phyloP scores from a whole-genome alignment of 805 yeast genomes.

The Starmerella vaccinii region DNA sequence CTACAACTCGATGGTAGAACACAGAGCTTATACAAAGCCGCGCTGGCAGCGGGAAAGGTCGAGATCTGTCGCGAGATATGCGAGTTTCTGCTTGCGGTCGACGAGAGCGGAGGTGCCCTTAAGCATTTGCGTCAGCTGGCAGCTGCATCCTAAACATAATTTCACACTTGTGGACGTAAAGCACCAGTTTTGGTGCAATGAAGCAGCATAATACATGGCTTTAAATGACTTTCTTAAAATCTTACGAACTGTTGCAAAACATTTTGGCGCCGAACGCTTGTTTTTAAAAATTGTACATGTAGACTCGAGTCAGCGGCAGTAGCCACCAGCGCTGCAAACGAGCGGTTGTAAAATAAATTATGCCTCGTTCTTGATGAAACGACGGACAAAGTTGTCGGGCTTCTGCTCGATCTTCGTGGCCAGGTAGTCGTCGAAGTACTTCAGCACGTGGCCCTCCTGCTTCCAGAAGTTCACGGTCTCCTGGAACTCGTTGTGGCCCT shows the following conservation, averaged over 20 bases:
- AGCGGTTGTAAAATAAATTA: conserved; percentile 6
- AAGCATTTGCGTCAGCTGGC: conserved; percentile 15
- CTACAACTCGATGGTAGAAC: conserved; percentile 16
- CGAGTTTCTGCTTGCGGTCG: conserved; percentile 34
- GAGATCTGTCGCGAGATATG: conserved; percentile 34
- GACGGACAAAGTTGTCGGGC: conserved; percentile 56
- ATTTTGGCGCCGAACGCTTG: no score
- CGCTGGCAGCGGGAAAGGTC: conserved; percentile 29
- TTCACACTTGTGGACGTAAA: no score
- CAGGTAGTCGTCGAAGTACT: conserved; percentile 63
- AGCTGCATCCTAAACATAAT: background rate
- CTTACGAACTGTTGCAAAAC: no score
- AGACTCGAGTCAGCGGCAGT: no score
- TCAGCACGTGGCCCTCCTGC: conserved; percentile 74
- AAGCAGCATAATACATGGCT: no score
- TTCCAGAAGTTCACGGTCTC: conserved; percentile 84
- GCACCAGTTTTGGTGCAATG: no score
- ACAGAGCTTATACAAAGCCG: conserved; percentile 28
- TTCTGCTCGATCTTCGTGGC: conserved; percentile 42
- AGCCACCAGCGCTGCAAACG: no score
- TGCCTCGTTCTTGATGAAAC: conserved; percentile 39
- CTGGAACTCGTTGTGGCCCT: conserved; percentile 87
- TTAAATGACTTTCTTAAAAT: no score
- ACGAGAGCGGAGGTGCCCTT: conserved; percentile 26
- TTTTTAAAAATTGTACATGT: no score